Evolutionary conservation across 345 rosid species (phyloP).

Genomic region (rapeseed (Brassica napus)): DNA sequence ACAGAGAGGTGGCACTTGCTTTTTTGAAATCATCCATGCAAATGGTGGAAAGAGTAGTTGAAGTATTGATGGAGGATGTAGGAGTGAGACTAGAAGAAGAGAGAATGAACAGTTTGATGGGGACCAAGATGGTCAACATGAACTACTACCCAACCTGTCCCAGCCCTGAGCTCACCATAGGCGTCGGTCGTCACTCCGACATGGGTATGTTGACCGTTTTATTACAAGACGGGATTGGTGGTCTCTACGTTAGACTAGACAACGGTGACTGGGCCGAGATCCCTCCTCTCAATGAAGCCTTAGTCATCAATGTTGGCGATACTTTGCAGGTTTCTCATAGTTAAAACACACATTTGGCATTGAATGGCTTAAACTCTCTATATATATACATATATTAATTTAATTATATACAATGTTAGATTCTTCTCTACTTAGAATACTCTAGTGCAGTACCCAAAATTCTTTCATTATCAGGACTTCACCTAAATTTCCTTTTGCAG

Average conservation of each 20-base stretch:
- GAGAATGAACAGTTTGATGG: conserved; percentile 43
- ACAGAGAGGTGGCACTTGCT: conserved; percentile 51
- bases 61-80: conserved; percentile 46
- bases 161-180: conserved; percentile 57
- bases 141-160: conserved; percentile 66
- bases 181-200: conserved; percentile 69
- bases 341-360: not conserved
- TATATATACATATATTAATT: not conserved
- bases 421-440: not conserved
- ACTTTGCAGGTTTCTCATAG: conserved; percentile 39
- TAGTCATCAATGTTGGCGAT: conserved; percentile 51
- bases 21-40: conserved; percentile 46
- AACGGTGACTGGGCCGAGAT: conserved; percentile 46
- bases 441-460: no score
- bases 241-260: conserved; percentile 55
- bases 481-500: no score
- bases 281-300: conserved; percentile 43
- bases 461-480: no score
- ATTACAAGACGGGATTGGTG: conserved; percentile 66
- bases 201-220: conserved; percentile 57
- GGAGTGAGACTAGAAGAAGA: conserved; percentile 45
- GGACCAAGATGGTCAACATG: conserved; percentile 55
- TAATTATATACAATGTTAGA: not conserved
- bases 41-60: conserved; percentile 46
- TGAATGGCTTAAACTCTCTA: not conserved